These are phyloP conservation scores for Blastobotrys muscicola DNA, from an alignment of 805 yeast genomes.

Conservation along the genomic window DNA sequence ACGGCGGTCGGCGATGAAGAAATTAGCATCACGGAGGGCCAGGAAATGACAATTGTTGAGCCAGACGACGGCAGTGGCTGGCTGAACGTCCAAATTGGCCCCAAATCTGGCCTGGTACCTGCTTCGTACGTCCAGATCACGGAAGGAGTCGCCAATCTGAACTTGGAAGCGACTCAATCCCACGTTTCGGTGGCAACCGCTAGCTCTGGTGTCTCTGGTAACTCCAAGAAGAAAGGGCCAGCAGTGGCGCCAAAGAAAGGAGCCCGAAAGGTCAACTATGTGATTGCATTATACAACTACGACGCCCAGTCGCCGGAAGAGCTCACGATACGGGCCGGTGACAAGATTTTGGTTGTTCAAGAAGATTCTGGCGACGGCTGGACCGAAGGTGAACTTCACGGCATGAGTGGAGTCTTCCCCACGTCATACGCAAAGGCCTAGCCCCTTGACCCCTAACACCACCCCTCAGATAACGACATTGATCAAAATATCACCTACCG, in stretches of 20 bases:
- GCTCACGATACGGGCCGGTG: constrained; percentile 62
- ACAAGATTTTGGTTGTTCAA: constrained; percentile 51
- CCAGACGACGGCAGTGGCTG: constrained; percentile 90
- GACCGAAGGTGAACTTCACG: constrained; percentile 82
- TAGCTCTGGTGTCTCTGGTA: constrained; percentile 9
- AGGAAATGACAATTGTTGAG: constrained; percentile 45
- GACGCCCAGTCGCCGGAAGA: constrained; percentile 75
- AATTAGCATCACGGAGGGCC: constrained; percentile 51
- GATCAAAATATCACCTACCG: too few relatives aligned
- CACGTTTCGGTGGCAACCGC: constrained; percentile 7
- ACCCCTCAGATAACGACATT: too few relatives aligned
- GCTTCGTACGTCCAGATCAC: constrained; percentile 57
- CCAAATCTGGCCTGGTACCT: constrained; percentile 72
- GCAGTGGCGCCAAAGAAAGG: constrained; percentile 73
- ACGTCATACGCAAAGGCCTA: constrained; percentile 48
- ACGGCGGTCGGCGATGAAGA: constrained; percentile 71
- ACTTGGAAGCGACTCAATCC: constrained; percentile 1
- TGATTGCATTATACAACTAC: constrained; percentile 65
- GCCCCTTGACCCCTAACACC: background rate
- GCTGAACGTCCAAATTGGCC: constrained; percentile 56
- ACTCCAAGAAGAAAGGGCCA: constrained; percentile 51
- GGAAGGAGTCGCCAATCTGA: background rate
- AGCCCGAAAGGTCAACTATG: constrained; percentile 47
- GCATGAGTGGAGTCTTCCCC: constrained; percentile 64
- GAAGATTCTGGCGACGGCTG: constrained; percentile 80